Evolutionary conservation across 2,329 filamentous ascomycete species (phyloP), one percentile per base, ranked within the genome.

Genomic region (Orbilia brochopaga): DNA sequence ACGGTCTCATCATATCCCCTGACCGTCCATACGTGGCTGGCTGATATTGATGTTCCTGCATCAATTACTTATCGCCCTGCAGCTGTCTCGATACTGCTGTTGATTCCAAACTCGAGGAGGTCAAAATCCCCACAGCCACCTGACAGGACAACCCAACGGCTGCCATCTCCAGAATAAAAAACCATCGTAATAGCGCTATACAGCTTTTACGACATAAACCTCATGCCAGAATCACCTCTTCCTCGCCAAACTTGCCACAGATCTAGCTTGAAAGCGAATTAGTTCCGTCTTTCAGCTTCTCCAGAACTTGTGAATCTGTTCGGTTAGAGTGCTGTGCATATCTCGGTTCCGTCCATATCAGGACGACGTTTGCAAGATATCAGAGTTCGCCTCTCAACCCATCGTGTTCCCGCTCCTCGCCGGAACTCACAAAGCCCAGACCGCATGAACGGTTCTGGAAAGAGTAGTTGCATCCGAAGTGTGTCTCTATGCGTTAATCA

Each of bases 261-360:
- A 54, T 35, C 46, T 66, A 59, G 54, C 48, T 48, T 27, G 46
- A 59, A 10, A 50, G 19, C 27, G 54, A 19, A 54, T n/a, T 51
- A 35, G 35, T 30, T 60, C 40, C 27, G 32, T 40, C 40, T 67
- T 56, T 60, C 50, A 4, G 44, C 11, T 48, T 48, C 7, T 48
- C 19, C 11, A 48, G 19, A 48, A 48, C 15, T 48, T 48, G 15
- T 48, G 44, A 48, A 19, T 42, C 42, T 46, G 53, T 69, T 63
- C 57, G 57, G 62, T 69, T 62, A 35, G 65, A 50, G 24, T 69
- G 58, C 58, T 58, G 13, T 58, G 57, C 52, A 56, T 58, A 30
- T 42, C 30, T 63, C 65, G 61, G 65, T 59, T 70, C 66, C 59
- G 66, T 30, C 46, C 53, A 32, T 70, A 35, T 59, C 48, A 59